Evolutionary conservation across 1,139 yeast species (phyloP).

Genomic region (Yamadazyma siamensis): DNA sequence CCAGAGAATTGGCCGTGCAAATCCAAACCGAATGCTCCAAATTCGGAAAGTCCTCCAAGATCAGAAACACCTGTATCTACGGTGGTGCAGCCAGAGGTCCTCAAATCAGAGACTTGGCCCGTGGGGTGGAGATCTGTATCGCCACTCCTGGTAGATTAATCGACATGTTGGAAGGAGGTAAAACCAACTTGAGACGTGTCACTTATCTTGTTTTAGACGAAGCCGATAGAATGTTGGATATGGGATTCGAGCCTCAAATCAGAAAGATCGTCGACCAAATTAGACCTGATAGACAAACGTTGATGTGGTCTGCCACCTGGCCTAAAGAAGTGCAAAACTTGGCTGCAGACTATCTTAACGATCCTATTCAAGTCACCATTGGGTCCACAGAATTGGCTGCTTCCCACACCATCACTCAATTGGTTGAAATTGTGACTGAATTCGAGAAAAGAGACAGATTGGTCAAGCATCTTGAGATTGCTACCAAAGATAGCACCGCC

Average conservation of each 20-base stretch:
- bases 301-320: slow-evolving; percentile 99
- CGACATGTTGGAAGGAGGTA: slow-evolving; percentile 94
- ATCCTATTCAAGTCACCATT: slow-evolving; percentile 92
- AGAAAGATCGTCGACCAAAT: slow-evolving; percentile 93
- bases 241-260: slow-evolving; percentile 97
- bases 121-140: slow-evolving; percentile 93
- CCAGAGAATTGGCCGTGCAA: slow-evolving; percentile 98
- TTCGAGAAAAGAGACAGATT: slow-evolving; percentile 92
- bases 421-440: slow-evolving; percentile 87
- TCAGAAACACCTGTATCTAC: slow-evolving; percentile 95
- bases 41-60: slow-evolving; percentile 87
- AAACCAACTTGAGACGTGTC: slow-evolving; percentile 93
- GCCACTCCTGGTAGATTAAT: slow-evolving; percentile 99
- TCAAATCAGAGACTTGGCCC: slow-evolving; percentile 89
- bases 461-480: slow-evolving; percentile 76
- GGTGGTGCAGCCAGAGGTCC: slow-evolving; percentile 99
- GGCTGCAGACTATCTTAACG: slow-evolving; percentile 86
- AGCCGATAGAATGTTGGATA: slow-evolving; percentile 94
- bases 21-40: slow-evolving; percentile 94
- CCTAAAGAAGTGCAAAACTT: slow-evolving; percentile 95
- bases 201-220: slow-evolving; percentile 96
- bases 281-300: slow-evolving; percentile 96
- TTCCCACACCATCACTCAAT: slow-evolving; percentile 91
- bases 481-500: slow-evolving; percentile 73
- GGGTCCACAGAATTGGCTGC: slow-evolving; percentile 97